Evolutionary conservation across 768 basidiomycete species (phyloP).

Genomic region (Phlebiopsis gigantea): DNA sequence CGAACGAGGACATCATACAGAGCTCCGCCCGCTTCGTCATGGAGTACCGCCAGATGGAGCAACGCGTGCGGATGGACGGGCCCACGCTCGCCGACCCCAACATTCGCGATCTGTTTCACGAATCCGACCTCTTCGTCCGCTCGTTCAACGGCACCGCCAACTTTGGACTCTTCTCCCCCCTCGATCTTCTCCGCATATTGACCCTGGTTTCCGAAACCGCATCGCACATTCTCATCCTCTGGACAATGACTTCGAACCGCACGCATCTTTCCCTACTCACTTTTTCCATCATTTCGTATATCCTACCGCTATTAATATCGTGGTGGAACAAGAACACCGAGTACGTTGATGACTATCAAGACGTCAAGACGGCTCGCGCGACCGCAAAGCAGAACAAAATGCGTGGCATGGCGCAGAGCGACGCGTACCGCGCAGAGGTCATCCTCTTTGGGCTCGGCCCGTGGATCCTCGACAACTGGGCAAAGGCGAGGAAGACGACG

Average conservation of each 20-base stretch:
- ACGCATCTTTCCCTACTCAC: constrained; percentile 53
- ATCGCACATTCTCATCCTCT: constrained; percentile 65
- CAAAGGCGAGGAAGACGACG: constrained; percentile 53
- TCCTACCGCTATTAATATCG: constrained; percentile 51
- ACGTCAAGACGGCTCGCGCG: constrained; percentile 53
- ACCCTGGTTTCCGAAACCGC: constrained; percentile 65
- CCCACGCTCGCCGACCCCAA: constrained; percentile 72
- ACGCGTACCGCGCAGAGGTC: constrained; percentile 74
- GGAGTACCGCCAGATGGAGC: constrained; percentile 75
- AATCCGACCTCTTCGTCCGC: constrained; percentile 79
- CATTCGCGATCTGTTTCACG: constrained; percentile 75
- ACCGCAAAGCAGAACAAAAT: constrained; percentile 71
- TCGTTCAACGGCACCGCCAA: constrained; percentile 71
- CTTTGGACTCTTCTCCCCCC: constrained; percentile 75
- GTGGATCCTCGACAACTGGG: constrained; percentile 82
- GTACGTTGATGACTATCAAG: constrained; percentile 40
- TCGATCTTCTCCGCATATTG: constrained; percentile 73
- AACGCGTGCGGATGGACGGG: constrained; percentile 70
- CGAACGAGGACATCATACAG: constrained; percentile 70
- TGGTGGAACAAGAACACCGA: constrained; percentile 31
- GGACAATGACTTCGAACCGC: constrained; percentile 51
- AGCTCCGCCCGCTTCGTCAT: constrained; percentile 69
- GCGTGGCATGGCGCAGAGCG: constrained; percentile 71
- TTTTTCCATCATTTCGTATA: constrained; percentile 55
- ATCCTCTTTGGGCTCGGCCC: constrained; percentile 77